phyloP scores from a whole-genome alignment of 177 flowering plant genomes.

The Viscum album region DNA sequence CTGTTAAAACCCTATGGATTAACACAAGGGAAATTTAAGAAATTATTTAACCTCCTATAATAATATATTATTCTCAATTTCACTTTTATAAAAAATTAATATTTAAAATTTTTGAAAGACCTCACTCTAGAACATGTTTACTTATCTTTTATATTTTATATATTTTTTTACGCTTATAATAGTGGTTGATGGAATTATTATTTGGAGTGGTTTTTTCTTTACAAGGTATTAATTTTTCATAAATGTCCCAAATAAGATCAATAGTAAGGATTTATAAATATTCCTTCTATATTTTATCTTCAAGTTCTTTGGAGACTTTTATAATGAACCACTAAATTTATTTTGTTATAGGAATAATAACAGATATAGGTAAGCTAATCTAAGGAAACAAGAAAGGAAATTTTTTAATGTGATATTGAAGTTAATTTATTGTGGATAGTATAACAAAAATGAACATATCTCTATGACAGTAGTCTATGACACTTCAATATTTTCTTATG shows the following conservation, averaged over 20 bases:
- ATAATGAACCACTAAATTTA: conserved; percentile 10
- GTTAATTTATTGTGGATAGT: too few species aligned
- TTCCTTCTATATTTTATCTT: not conserved
- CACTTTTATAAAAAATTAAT: too few species aligned
- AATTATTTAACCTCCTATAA: conserved; percentile 89
- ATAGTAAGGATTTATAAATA: conserved; percentile 37
- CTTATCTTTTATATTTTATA: too few species aligned
- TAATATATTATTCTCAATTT: conserved; percentile 57
- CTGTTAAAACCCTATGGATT: conserved; percentile 67
- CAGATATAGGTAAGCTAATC: conserved; percentile 25
- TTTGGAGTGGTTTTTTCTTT: conserved; percentile 69
- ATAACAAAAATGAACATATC: conserved; percentile 86
- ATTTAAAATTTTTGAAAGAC: too few species aligned
- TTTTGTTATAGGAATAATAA: conserved; percentile 37
- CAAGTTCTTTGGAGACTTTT: not conserved
- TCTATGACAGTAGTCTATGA: conserved; percentile 90
- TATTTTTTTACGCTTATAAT: conserved; percentile 97
- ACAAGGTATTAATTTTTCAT: conserved; percentile 65
- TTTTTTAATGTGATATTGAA: conserved; percentile 66
- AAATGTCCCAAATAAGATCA: conserved; percentile 72
- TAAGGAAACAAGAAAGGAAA: conserved; percentile 54
- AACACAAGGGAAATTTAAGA: conserved; percentile 63
- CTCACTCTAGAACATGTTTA: conserved; percentile 11
- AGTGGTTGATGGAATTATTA: conserved; percentile 98
- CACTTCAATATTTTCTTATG: conserved; percentile 79